Evolutionary conservation across 768 basidiomycete species (phyloP), one percentile per base, ranked within the genome.

Genomic region (Roridomyces roridus): DNA sequence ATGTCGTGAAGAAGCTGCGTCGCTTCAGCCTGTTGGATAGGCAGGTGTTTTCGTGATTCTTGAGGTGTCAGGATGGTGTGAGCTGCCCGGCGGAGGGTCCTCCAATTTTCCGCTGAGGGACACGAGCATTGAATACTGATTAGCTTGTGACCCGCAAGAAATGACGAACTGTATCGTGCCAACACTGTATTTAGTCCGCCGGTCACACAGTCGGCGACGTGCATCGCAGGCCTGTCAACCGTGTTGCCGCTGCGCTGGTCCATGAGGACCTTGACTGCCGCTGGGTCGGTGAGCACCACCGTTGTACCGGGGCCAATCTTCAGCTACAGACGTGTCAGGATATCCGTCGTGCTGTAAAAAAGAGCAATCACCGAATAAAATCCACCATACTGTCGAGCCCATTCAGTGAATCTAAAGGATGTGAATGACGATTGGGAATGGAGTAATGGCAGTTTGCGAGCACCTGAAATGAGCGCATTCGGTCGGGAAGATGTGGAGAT

Each of bases 381-480:
- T 1, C 67, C 70, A 2, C 70, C 70, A 36, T 70, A 70, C 26
- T 49, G n/a, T 17, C 57, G 51, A 0, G 70, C 66, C 70, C 69
- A 70, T 59, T 67, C 66, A 9, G 70, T 67, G 23, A 72, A 65
- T 42, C 67, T 72, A 24, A 1, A 7, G 12, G 7, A 5, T 8
- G 4, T 20, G 20, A 1, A 0, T 12, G 17, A 34, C 10, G 14
- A 14, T 7, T 12, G 7, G n/a, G n/a, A 29, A 4, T 14, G 18
- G 12, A 15, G 8, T 9, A 14, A 39, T 21, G 6, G 3, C 18
- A 6, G 8, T 18, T 26, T 7, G 29, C 7, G 55, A 39, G 1
- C 43, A 59, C 64, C 62, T 55, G 46, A 48, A 42, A 39, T 62
- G 57, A 14, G 46, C 40, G n/a, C 23, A 59, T 34, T 56, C 34